Evolutionary conservation across 1,139 yeast genomes (phyloP).

Genomic region (Schizosaccharomyces versatilis): DNA sequence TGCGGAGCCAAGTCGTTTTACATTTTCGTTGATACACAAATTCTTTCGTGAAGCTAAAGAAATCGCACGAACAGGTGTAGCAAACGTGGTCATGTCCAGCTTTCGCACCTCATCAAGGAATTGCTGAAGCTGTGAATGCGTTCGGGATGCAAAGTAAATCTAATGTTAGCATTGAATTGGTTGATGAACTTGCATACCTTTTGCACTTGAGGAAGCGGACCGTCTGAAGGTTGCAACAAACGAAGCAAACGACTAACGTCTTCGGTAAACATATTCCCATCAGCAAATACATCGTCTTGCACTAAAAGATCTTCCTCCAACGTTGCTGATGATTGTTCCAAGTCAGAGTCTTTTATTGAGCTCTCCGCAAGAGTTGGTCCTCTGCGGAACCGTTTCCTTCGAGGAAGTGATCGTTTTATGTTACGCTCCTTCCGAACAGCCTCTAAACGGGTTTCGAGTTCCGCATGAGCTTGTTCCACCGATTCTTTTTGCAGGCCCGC

Average conservation of each 20-base stretch:
- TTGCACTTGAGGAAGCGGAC: background rate
- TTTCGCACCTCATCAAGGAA: constrained; percentile 51
- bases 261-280: no score
- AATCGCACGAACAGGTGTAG: constrained; percentile 23
- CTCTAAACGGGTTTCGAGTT: background rate
- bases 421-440: background rate
- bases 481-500: background rate
- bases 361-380: no score
- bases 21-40: constrained; percentile 50
- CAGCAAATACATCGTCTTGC: no score
- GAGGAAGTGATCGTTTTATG: no score
- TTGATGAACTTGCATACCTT: background rate
- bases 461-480: background rate
- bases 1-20: constrained; percentile 28
- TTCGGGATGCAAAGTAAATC: constrained; percentile 56
- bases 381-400: no score
- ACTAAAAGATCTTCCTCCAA: no score
- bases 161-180: background rate
- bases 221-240: background rate
- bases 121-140: constrained; percentile 76
- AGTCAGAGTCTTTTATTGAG: no score
- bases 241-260: no score
- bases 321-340: no score
- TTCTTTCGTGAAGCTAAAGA: constrained; percentile 73
- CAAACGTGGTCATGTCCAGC: constrained; percentile 31